Base-by-base conservation (phyloP, 2,329 filamentous ascomycete genomes). In the Pseudopithomyces chartarum region DNA sequence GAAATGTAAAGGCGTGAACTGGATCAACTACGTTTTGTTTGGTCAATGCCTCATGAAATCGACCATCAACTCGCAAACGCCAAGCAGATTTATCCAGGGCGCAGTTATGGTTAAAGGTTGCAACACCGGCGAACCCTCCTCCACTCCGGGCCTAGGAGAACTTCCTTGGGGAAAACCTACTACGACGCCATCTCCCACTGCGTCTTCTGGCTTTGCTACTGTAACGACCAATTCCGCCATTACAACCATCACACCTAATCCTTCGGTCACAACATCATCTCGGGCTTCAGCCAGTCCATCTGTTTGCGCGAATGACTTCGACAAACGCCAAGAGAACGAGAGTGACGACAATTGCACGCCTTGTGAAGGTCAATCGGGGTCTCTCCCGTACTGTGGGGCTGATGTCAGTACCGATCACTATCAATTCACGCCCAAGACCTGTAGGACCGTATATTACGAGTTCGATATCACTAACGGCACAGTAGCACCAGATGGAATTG, bases 391-490 rank as follows among this genome's bases (percentile, higher is more conserved):
- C 40, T 76, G 75, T 55, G 71, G 73, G 22, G 73, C 71, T 45
- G 68, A 73, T 63, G 68, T 71, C 50, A 67, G 60, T 43, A 74
- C 71, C 17, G 65, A 77, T 54, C 73, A 73, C 52, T 76, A 77
- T 61, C 62, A 73, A 17, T 67, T 70, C 33, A 69, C 64, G 3
- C 74, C 75, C 6, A 75, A 74, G 57, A 78, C 76, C 8, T 77
- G 75, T 61, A 66, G 68, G 2, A 74, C 67, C 6, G 67, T 71
- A 8, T 68, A 78, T 56, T 80, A 79, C 60, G 73, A 68, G 55
- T 69, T 79, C 45, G 71, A 76, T 29, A 63, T 78, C 38, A 71
- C 64, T 13, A 76, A 78, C 79, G 26, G 26, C 26, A 29, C 26
- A 5, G 26, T 29, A 29, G 26, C 26, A 29, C 22, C 65, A 73